Conservation (phyloP, 768 basidiomycete genomes). For the Boletus subcaerulescens region DNA sequence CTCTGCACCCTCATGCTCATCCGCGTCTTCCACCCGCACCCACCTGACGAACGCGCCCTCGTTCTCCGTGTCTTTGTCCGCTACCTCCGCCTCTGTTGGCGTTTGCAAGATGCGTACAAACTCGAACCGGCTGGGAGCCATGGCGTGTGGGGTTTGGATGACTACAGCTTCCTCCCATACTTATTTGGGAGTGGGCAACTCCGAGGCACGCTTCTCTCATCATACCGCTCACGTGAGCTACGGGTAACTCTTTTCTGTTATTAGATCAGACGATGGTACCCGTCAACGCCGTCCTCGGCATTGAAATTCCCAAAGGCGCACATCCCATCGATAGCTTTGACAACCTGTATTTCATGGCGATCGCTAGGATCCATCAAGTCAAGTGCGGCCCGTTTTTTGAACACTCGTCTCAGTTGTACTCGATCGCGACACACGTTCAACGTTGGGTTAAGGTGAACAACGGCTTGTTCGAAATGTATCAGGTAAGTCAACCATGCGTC, state of each 20-base stretch:
- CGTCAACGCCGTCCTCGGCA: conserved; percentile 60
- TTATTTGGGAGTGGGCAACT: conserved; percentile 91
- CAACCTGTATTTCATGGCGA: conserved; percentile 80
- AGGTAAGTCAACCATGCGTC: conserved; percentile 42
- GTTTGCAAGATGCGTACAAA: conserved; percentile 81
- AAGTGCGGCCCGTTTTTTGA: conserved; percentile 89
- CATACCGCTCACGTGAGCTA: neutral
- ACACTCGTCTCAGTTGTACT: conserved; percentile 86
- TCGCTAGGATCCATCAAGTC: conserved; percentile 74
- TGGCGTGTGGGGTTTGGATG: conserved; percentile 97
- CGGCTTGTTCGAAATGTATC: conserved; percentile 95
- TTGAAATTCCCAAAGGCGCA: conserved; percentile 36
- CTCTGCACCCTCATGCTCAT: conserved; percentile 69
- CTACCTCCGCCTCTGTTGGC: conserved; percentile 82
- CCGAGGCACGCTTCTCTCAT: conserved; percentile 48
- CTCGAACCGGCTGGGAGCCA: conserved; percentile 97
- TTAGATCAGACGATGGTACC: conserved; percentile 63
- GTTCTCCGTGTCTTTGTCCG: conserved; percentile 66
- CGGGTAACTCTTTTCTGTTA: neutral
- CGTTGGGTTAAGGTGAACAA: conserved; percentile 88
- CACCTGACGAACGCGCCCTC: conserved; percentile 58
- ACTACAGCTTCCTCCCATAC: conserved; percentile 86
- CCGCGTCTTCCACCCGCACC: conserved; percentile 57
- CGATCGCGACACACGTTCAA: conserved; percentile 85
- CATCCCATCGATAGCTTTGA: conserved; percentile 33